Base-by-base conservation (phyloP, 495 filamentous ascomycete genomes). In the Hypoxylon trugodes region DNA sequence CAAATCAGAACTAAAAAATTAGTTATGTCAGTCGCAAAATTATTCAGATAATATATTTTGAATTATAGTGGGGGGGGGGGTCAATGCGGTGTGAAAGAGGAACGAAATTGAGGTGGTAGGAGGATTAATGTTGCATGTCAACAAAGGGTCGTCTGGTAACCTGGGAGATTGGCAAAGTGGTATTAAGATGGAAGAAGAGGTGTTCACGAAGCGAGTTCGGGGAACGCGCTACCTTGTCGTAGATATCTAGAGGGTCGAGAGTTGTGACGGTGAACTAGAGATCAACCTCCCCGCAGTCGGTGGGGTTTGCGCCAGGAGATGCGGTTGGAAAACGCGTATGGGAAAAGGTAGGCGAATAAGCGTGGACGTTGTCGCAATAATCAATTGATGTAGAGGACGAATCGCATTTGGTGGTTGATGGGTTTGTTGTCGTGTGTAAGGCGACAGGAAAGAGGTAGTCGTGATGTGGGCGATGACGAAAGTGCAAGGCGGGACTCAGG, bases 271-370 rank as follows among this genome's bases (percentile, higher is more conserved):
- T 62, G 67, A 63, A 70, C 37, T 36, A 68, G 40, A 68, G 37
- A 59, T 54, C 16, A 48, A 67, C 42, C 63, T 47, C 70, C 66
- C 70, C 70, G 70, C 70, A 73, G 58, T 63, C 60, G 33, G 70
- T 73, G 70, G 70, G 70, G 67, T 73, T 70, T 73, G 70, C 70
- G 70, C 70, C 70, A 66, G 63, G 52, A 46, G 43, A 62, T 68
- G 62, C 32, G 55, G 42, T 49, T 59, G 37, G 52, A 53, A 63
- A 71, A 73, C 68, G 65, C 70, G 70, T 66, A 43, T 46, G 62
- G 6, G 33, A n/a, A 46, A 51, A 52, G 26, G 54, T 57, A 48
- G 46, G 61, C 16, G 49, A 50, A 59, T 28, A 26, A 51, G 43
- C 24, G 41, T 50, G 42, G 12, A 38, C 15, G 24, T 53, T 50